Evolutionary conservation across 805 yeast species (phyloP).

Genomic region (Nakazawaea molendinolei): DNA sequence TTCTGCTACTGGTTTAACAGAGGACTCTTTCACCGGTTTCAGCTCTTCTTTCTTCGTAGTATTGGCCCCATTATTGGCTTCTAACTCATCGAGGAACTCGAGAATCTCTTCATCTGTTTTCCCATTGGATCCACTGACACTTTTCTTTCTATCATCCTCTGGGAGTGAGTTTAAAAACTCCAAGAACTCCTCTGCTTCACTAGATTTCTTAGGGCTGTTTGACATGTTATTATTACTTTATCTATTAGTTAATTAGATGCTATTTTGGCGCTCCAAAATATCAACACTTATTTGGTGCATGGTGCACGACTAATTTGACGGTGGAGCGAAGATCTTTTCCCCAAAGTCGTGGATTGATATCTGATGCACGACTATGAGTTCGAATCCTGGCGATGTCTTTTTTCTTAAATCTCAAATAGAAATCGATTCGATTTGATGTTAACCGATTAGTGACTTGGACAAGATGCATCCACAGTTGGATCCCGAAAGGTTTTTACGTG

Average conservation of each 20-base stretch:
- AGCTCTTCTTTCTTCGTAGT: conserved; percentile 13
- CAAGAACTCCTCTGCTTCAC: conserved; percentile 67
- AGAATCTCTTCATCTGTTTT: conserved; percentile 45
- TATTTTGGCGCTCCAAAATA: no score
- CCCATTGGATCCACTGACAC: conserved; percentile 20
- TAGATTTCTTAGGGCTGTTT: conserved; percentile 23
- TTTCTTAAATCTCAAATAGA: no score
- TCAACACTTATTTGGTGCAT: no score
- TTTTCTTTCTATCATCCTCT: conserved; percentile 36
- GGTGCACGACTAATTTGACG: neutral
- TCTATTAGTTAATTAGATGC: no score
- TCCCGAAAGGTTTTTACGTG: conserved; percentile 24
- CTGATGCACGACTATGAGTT: no score
- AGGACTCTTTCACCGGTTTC: neutral
- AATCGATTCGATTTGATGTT: no score
- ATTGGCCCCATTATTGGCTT: conserved; percentile 46
- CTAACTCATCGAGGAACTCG: conserved; percentile 63
- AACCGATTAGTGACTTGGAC: neutral
- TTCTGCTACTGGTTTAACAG: conserved; percentile 1
- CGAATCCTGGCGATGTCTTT: no score
- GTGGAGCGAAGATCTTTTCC: no score
- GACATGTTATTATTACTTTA: conserved; percentile 10
- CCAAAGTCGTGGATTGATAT: no score
- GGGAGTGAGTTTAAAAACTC: conserved; percentile 79
- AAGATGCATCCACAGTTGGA: conserved; percentile 27